A percentile compares a stretch with the other conserved stretches of the same genome.
Evolutionary conservation across 768 basidiomycete genomes (phyloP).

Genomic region (Phylloporus sp.): DNA sequence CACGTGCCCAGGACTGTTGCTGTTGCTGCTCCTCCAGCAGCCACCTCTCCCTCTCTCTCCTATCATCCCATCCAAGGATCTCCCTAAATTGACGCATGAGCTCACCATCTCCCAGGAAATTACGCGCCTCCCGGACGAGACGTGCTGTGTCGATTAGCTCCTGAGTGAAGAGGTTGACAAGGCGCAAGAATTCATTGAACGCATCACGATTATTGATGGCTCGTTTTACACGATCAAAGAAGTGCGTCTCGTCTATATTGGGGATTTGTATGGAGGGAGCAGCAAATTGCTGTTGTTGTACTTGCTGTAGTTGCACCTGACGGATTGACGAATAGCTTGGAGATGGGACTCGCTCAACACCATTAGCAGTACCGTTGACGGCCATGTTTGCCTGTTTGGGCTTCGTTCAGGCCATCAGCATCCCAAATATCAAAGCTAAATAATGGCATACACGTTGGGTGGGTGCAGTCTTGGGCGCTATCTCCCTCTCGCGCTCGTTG

Average conservation of each 20-base stretch:
- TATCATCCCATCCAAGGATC: conserved; percentile 85
- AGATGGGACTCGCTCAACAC: conserved; percentile 21
- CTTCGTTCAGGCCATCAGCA: conserved; percentile 14
- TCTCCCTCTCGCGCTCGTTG: conserved; percentile 40
- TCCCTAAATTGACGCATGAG: conserved; percentile 78
- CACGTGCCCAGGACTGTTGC: conserved; percentile 49
- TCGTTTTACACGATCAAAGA: conserved; percentile 88
- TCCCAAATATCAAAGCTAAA: background rate
- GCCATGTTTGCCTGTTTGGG: conserved; percentile 19
- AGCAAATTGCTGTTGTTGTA: conserved; percentile 18
- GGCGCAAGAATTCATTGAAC: conserved; percentile 92
- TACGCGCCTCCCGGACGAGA: conserved; percentile 74
- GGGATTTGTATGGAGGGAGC: conserved; percentile 15
- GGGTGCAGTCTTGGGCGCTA: conserved; percentile 20
- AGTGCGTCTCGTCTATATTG: conserved; percentile 60
- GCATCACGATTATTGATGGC: conserved; percentile 68
- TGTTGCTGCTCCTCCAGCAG: conserved; percentile 43
- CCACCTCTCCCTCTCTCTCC: conserved; percentile 55
- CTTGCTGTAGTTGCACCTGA: conserved; percentile 24
- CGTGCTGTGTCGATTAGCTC: conserved; percentile 86
- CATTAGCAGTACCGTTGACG: conserved; percentile 17
- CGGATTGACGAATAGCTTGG: conserved; percentile 21
- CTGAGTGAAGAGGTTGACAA: conserved; percentile 92
- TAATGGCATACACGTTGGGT: conserved; percentile 24
- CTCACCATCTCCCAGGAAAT: conserved; percentile 76